Conservation (phyloP, 2,329 filamentous ascomycete genomes). For the Cadophora malorum region DNA sequence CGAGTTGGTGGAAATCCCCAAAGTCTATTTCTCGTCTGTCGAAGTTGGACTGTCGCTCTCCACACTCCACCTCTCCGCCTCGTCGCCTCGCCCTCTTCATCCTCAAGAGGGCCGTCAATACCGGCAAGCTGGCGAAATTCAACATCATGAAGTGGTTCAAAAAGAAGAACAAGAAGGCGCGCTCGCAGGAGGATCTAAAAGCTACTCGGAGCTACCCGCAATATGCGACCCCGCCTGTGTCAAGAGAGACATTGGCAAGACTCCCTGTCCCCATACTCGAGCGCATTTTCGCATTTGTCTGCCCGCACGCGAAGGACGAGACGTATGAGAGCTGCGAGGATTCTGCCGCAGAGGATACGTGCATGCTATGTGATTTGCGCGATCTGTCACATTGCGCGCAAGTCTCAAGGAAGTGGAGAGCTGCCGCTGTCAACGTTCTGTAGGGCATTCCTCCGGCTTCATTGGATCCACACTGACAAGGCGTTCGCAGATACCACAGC, state of each 20-base stretch:
- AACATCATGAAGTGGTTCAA: conserved; percentile 42
- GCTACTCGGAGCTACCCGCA: conserved; percentile 19
- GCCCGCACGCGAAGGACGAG: conserved; percentile 80
- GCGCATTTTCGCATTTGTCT: conserved; percentile 81
- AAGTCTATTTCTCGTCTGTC: background rate
- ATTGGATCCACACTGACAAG: conserved; percentile 22
- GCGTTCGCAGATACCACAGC: conserved; percentile 73
- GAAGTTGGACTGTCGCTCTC: conserved; percentile 3
- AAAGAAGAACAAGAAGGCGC: conserved; percentile 33
- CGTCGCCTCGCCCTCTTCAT: background rate
- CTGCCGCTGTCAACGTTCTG: conserved; percentile 59
- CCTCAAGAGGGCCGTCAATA: conserved; percentile 22
- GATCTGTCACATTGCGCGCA: conserved; percentile 82
- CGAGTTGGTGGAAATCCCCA: background rate
- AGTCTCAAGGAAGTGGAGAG: conserved; percentile 76
- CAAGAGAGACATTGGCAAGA: conserved; percentile 38
- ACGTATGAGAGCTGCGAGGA: conserved; percentile 84
- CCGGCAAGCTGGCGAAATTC: conserved; percentile 38
- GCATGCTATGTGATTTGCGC: conserved; percentile 92
- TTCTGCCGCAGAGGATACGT: conserved; percentile 77
- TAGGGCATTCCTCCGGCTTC: conserved; percentile 54
- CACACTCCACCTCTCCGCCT: conserved; percentile 11
- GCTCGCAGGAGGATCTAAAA: conserved; percentile 17
- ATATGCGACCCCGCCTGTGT: conserved; percentile 34
- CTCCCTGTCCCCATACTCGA: conserved; percentile 75